Conservation (phyloP, 306 rosid genomes). For the Medicago arabica region DNA sequence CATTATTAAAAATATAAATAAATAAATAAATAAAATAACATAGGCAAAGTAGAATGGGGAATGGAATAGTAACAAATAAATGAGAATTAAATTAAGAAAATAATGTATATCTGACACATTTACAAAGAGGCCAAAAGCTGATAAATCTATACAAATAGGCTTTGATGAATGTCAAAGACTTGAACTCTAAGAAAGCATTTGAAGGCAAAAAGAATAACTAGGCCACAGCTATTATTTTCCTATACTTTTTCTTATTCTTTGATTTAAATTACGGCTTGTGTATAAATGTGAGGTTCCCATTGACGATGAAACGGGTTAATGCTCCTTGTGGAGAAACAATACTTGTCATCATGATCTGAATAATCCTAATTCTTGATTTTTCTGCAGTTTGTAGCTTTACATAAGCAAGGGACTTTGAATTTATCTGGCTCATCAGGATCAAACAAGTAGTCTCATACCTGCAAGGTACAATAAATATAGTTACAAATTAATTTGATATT, state of each 20-base stretch:
- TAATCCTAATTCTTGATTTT: slow-evolving; percentile 84
- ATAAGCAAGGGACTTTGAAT: slow-evolving; percentile 86
- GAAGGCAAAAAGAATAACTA: slow-evolving; percentile 21
- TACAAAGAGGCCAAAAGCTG: slow-evolving; percentile 47
- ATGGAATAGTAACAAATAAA: not conserved
- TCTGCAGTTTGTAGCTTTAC: slow-evolving; percentile 85
- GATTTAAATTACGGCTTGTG: slow-evolving; percentile 50
- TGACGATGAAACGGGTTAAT: slow-evolving; percentile 57
- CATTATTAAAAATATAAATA: too few relatives aligned
- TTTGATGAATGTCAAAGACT: slow-evolving; percentile 41
- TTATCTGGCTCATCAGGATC: slow-evolving; percentile 88
- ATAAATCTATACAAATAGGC: slow-evolving; percentile 53
- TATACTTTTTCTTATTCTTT: slow-evolving; percentile 24
- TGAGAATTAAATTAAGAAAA: slow-evolving; percentile 28
- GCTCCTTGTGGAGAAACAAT: slow-evolving; percentile 72
- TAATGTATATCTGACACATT: slow-evolving; percentile 36
- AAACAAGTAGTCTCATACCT: slow-evolving; percentile 93
- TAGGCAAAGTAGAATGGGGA: too few relatives aligned
- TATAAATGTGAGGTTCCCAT: slow-evolving; percentile 64
- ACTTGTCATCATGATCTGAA: slow-evolving; percentile 48
- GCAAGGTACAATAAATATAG: slow-evolving; percentile 39
- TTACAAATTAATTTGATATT: too few relatives aligned
- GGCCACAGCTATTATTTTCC: slow-evolving; percentile 22
- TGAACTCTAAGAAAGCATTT: slow-evolving; percentile 11
- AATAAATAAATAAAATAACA: too few relatives aligned